phyloP scores from a whole-genome alignment of 345 rosid genomes.

The Psidium guajava region DNA sequence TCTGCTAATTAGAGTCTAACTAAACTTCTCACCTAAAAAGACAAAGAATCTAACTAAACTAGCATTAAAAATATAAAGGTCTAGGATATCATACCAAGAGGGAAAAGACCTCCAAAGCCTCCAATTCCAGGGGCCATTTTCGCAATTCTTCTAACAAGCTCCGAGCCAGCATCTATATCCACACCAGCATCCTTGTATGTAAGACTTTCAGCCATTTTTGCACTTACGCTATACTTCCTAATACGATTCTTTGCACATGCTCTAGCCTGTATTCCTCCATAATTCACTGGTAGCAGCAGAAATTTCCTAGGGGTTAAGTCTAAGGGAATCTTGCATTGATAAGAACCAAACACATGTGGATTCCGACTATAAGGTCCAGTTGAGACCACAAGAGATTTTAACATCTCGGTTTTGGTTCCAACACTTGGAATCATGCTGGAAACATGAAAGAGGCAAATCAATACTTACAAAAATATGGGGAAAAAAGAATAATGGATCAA shows the following conservation, averaged over 20 bases:
- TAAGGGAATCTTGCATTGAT: background rate
- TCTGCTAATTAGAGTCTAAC: background rate
- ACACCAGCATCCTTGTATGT: constrained; percentile 84
- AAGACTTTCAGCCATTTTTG: constrained; percentile 18
- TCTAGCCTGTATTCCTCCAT: background rate
- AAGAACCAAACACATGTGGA: background rate
- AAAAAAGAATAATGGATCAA: background rate
- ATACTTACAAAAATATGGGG: background rate
- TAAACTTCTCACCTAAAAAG: background rate
- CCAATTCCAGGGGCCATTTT: constrained; percentile 93
- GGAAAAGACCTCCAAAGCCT: constrained; percentile 88
- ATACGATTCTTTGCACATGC: background rate
- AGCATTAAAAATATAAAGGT: background rate
- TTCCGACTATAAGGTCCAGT: background rate
- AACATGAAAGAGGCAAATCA: background rate
- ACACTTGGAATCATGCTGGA: constrained; percentile 1
- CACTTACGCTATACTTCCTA: background rate
- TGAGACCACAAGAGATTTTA: background rate
- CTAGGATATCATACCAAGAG: constrained; percentile 41
- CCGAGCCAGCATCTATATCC: constrained; percentile 90
- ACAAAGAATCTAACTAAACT: background rate
- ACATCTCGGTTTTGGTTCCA: background rate
- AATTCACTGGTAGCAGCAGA: background rate
- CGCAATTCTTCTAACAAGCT: constrained; percentile 74
- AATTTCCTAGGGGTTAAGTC: background rate